Evolutionary conservation across 1,284 basidiomycete genomes (phyloP).

Genomic region (Apiotrichum veenhuisii): DNA sequence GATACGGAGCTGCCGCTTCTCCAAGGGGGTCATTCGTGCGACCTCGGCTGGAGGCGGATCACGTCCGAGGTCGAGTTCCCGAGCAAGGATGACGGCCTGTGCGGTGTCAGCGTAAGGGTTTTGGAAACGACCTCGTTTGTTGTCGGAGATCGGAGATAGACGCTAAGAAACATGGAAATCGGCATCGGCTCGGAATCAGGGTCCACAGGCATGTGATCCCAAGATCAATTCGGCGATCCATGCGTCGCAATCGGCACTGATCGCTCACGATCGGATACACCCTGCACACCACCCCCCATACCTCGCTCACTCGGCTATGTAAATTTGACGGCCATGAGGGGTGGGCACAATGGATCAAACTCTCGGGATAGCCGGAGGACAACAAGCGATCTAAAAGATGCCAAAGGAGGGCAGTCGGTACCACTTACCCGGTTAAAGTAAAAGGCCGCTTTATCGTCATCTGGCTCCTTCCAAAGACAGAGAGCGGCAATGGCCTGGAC

Average conservation of each 20-base stretch:
- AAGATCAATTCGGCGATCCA: background rate
- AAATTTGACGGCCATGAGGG: too few relatives aligned
- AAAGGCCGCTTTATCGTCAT: slow-evolving; percentile 39
- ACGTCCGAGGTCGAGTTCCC: slow-evolving; percentile 33
- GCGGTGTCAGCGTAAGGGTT: background rate
- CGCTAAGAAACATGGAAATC: background rate
- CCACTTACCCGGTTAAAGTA: slow-evolving; percentile 34
- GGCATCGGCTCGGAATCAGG: background rate
- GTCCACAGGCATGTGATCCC: background rate
- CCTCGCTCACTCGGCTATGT: too few relatives aligned
- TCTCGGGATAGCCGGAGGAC: too few relatives aligned
- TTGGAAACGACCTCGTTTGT: background rate
- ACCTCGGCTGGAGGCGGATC: slow-evolving; percentile 20
- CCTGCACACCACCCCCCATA: too few relatives aligned
- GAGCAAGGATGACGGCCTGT: slow-evolving; percentile 34
- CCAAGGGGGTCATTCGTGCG: slow-evolving; percentile 19
- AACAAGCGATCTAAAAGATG: too few relatives aligned
- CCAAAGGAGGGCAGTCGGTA: too few relatives aligned
- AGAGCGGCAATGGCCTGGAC: slow-evolving; percentile 32
- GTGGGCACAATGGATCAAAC: too few relatives aligned
- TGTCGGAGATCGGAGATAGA: background rate
- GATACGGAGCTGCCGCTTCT: slow-evolving; percentile 24
- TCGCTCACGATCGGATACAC: background rate
- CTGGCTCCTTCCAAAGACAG: slow-evolving; percentile 37
- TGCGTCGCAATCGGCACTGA: background rate